Base-by-base conservation (phyloP, 108 stramenopile genomes). In the Discostella pseudostelligera region DNA sequence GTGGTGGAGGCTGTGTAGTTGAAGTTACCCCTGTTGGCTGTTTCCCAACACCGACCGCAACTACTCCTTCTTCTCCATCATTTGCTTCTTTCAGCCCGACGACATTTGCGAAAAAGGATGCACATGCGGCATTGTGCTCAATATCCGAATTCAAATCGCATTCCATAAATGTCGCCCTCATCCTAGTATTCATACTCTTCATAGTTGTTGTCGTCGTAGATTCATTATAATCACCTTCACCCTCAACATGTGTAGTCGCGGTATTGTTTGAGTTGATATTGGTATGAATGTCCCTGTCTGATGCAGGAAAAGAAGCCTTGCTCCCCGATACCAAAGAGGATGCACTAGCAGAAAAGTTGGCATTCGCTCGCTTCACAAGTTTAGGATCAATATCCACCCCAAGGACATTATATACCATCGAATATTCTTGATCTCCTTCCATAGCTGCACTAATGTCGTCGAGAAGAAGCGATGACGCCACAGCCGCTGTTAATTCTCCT, bases 301-400 rank as follows among this genome's bases (percentile, higher is more conserved):
- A 17, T 59, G 17, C 11, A 9, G 19, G 28, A 0, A 0, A 16
- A 44, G 48, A 17, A 39, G 11, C 5, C 2, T n/a, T 20, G 2
- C 29, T 39, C 16, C 14, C 17, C 51, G 32, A 32, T 3, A 32
- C 21, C 19, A 11, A 1, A 54, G 29, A 25, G n/a, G 53, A 35
- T 4, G 32, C 53, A 12, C 16, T 32, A 14, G 59, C 7, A 24
- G 51, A 57, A 55, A 55, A 74, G 45, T 81, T 81, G 4, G 50
- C 19, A 13, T 47, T 58, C 39, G 80, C 82, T 26, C 83, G 72
- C 22, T 79, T 42, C 40, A 84, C 75, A 12, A 84, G 53, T 39
- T 36, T 39, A 3, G 72, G 40, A 59, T 84, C 83, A 44, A 84
- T 53, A 58, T 84, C 83, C 57, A 84, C 45, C 2, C 83, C 83